These are phyloP conservation scores for Lachnellula cervina DNA, from an alignment of 2,329 filamentous ascomycete species.

Conservation along the genomic window DNA sequence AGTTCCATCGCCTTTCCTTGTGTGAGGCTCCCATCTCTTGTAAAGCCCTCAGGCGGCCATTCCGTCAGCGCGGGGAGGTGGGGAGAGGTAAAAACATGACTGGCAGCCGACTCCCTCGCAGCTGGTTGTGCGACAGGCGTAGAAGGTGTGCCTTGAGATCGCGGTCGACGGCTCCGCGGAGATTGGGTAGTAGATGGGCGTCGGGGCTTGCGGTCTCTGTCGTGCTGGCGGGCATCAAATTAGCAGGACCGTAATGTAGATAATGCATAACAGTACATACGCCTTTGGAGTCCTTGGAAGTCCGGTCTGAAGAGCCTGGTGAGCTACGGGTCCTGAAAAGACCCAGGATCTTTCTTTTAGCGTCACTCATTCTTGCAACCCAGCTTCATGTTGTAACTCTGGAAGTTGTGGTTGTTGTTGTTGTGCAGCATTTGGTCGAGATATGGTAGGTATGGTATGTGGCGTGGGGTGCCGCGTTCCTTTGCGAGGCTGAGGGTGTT, in stretches of 20 bases:
- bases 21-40: constrained; percentile 45
- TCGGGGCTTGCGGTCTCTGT: constrained; percentile 25
- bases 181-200: not conserved
- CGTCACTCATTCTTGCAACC: constrained; percentile 22
- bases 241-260: constrained; percentile 4
- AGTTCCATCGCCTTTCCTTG: constrained; percentile 52
- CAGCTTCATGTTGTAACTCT: not conserved
- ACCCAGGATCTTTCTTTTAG: constrained; percentile 28
- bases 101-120: not conserved
- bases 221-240: constrained; percentile 3
- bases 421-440: too few species aligned
- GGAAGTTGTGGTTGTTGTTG: not conserved
- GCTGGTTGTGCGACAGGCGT: not conserved
- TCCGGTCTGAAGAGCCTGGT: constrained; percentile 36
- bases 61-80: constrained; percentile 38
- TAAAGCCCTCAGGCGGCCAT: constrained; percentile 54
- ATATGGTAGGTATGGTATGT: too few species aligned
- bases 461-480: too few species aligned
- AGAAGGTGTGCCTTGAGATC: constrained; percentile 3
- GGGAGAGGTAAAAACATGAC: not conserved
- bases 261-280: constrained; percentile 4
- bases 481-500: too few species aligned
- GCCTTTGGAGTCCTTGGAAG: constrained; percentile 33
- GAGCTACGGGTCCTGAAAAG: constrained; percentile 47
- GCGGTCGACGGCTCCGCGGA: not conserved